These are phyloP conservation scores for Colletotrichum tropicicola DNA, from an alignment of 2,329 filamentous ascomycete genomes.

Conservation along the genomic window DNA sequence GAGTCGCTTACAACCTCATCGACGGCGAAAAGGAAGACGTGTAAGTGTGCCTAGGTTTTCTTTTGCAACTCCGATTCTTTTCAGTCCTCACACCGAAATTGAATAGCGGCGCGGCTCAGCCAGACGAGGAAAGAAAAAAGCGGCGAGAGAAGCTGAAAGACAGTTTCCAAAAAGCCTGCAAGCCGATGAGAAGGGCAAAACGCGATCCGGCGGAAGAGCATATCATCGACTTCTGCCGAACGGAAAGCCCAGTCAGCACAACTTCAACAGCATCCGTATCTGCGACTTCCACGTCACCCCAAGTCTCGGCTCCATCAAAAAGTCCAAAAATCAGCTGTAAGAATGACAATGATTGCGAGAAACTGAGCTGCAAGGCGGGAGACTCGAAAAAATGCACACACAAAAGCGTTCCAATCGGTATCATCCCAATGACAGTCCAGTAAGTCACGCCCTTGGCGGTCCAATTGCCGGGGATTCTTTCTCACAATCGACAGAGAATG, in stretches of 20 bases:
- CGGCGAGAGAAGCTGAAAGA: no score
- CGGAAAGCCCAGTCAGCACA: not conserved
- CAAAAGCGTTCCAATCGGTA: not conserved
- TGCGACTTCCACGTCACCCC: no score
- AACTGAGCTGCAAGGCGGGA: not conserved
- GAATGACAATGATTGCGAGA: not conserved
- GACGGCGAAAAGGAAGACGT: not conserved
- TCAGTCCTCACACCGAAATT: not conserved
- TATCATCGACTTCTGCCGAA: no score
- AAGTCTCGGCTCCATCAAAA: no score
- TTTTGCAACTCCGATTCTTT: not conserved
- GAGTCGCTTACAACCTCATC: constrained; percentile 2
- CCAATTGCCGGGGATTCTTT: accelerated
- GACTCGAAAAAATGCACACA: not conserved
- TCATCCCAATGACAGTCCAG: not conserved
- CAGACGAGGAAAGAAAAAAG: not conserved
- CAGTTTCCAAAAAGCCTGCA: no score
- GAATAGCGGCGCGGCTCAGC: not conserved
- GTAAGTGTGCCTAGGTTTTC: not conserved
- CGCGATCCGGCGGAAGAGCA: no score
- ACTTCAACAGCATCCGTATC: not conserved
- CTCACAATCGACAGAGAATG: not conserved
- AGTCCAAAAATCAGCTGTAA: not conserved
- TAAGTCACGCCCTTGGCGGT: accelerated
- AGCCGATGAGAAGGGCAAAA: no score